Evolutionary conservation across 345 rosid species (phyloP).

Genomic region (Clarkia xantiana): DNA sequence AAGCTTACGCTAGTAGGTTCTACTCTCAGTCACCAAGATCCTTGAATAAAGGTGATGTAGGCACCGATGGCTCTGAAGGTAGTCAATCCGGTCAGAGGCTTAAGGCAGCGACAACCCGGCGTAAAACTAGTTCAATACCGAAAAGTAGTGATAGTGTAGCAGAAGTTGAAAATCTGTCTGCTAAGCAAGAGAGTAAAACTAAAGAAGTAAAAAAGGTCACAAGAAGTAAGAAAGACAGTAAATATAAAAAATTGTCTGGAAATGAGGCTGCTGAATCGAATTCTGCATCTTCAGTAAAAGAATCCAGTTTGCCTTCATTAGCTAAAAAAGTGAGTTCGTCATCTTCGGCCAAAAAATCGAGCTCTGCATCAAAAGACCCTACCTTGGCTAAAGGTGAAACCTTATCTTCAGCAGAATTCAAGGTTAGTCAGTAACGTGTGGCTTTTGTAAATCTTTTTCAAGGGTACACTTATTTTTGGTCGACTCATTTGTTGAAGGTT

Average conservation of each 20-base stretch:
- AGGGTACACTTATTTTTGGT: no score
- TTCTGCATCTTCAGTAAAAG: no score
- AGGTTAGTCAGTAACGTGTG: no score
- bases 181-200: constrained; percentile 18
- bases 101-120: constrained; percentile 20
- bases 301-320: no score
- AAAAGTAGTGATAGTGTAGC: background rate
- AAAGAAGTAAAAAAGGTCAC: constrained; percentile 21
- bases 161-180: constrained; percentile 11
- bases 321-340: no score
- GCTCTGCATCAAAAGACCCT: no score
- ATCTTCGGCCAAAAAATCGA: no score
- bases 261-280: no score
- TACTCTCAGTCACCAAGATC: constrained; percentile 2
- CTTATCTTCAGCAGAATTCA: no score
- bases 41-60: background rate
- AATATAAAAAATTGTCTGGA: background rate
- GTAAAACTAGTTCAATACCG: constrained; percentile 4
- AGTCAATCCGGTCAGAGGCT: background rate
- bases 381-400: no score
- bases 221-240: constrained; percentile 22
- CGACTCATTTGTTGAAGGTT: no score
- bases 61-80: background rate
- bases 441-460: no score
- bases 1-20: background rate